A percentile compares a stretch with the other conserved stretches of the same genome.
Conservation (phyloP, 345 rosid genomes). For the Pistacia vera region DNA sequence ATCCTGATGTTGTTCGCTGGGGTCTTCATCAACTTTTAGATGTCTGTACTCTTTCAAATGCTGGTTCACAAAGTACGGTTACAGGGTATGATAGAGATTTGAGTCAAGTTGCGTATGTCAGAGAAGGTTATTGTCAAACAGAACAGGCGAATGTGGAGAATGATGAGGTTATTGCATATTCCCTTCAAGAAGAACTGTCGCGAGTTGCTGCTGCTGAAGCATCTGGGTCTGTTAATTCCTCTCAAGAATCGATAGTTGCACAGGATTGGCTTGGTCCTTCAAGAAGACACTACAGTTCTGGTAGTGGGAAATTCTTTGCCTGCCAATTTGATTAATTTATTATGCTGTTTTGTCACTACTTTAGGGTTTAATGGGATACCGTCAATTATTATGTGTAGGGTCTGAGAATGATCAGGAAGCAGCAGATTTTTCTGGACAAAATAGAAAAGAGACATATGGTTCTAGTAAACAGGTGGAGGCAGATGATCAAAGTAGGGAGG, state of each 20-base stretch:
- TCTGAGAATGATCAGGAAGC: constrained; percentile 24
- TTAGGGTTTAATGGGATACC: constrained; percentile 6
- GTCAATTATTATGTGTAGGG: constrained; percentile 32
- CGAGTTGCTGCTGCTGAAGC: constrained; percentile 58
- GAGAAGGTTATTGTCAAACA: constrained; percentile 54
- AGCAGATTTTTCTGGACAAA: constrained; percentile 16
- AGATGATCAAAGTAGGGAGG: constrained; percentile 14
- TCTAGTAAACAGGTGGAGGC: constrained; percentile 4
- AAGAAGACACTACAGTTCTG: constrained; percentile 22
- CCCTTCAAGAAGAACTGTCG: constrained; percentile 79
- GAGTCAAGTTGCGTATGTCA: constrained; percentile 49
- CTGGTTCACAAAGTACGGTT: constrained; percentile 51
- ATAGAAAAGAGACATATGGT: constrained; percentile 17
- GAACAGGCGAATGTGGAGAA: constrained; percentile 45
- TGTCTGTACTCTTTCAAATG: constrained; percentile 55
- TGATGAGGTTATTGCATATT: constrained; percentile 78
- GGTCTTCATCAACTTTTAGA: constrained; percentile 63
- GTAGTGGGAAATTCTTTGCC: constrained; percentile 25
- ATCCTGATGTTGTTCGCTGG: constrained; percentile 85
- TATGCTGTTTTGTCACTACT: not conserved
- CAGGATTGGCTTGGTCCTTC: constrained; percentile 63
- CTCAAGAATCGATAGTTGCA: constrained; percentile 49
- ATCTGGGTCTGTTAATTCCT: constrained; percentile 36
- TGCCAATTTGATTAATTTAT: constrained; percentile 14
- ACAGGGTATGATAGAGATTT: constrained; percentile 49